Percentiles rank a stretch among this genome's conserved stretches.
These are phyloP conservation scores for Tricholoma matsutake DNA, from an alignment of 768 basidiomycete species.

Conservation along the genomic window DNA sequence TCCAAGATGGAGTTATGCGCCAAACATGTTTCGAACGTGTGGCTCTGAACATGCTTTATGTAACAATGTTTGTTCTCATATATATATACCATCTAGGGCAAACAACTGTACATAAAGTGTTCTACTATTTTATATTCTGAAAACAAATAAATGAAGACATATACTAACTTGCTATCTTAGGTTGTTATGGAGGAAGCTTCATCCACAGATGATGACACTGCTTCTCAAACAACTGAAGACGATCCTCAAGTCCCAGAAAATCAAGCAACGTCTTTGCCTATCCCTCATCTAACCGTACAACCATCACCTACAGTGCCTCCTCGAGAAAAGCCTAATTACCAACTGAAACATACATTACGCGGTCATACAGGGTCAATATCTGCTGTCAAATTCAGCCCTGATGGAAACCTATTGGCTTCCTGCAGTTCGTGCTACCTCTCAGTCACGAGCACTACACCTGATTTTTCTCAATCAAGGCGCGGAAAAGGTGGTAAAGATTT, in stretches of 20 bases:
- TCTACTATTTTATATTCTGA: too few species aligned
- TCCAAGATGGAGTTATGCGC: background rate
- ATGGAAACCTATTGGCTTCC: slow-evolving; percentile 83
- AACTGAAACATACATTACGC: slow-evolving; percentile 59
- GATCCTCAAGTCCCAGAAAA: slow-evolving; percentile 74
- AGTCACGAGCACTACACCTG: slow-evolving; percentile 10
- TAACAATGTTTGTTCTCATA: background rate
- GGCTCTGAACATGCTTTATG: background rate
- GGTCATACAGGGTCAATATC: slow-evolving; percentile 87
- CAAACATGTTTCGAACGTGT: background rate
- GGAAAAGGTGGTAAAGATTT: slow-evolving; percentile 77
- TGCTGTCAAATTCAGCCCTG: slow-evolving; percentile 88
- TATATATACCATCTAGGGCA: too few species aligned
- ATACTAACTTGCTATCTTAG: slow-evolving; percentile 40
- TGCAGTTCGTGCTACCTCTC: slow-evolving; percentile 56
- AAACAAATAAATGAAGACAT: background rate
- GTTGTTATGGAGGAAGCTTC: slow-evolving; percentile 36
- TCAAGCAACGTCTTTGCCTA: slow-evolving; percentile 32
- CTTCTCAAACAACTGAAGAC: slow-evolving; percentile 84
- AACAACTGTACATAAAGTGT: background rate
- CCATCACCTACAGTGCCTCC: slow-evolving; percentile 27
- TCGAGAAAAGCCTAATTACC: slow-evolving; percentile 62
- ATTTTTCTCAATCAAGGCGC: slow-evolving; percentile 46
- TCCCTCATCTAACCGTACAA: slow-evolving; percentile 34
- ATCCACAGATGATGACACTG: slow-evolving; percentile 58